These are phyloP conservation scores for Paspalum vaginatum DNA, from an alignment of 176 grass and related monocot species.

Conservation along the genomic window DNA sequence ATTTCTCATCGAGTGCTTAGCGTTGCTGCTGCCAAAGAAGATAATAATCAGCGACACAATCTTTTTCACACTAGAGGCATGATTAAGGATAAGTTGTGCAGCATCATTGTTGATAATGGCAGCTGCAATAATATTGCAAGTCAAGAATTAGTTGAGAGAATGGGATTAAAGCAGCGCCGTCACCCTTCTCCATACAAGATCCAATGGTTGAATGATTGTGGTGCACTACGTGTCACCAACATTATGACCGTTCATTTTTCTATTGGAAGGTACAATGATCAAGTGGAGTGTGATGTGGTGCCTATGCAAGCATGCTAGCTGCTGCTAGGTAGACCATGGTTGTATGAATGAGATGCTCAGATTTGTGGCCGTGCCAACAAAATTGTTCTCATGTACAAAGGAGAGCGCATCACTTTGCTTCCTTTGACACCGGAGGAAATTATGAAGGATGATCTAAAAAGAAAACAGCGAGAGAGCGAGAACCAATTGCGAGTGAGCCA, in stretches of 20 bases:
- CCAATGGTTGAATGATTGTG: background rate
- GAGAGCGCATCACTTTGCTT: no score
- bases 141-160: background rate
- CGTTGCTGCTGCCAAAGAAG: background rate
- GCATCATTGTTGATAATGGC: background rate
- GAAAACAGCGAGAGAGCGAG: no score
- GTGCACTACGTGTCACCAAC: background rate
- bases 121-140: background rate
- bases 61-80: background rate
- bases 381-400: background rate
- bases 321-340: background rate
- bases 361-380: background rate
- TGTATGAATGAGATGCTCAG: background rate
- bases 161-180: background rate
- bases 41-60: background rate
- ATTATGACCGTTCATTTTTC: background rate
- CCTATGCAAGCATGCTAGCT: constrained; percentile 5
- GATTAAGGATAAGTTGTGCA: background rate
- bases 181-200: background rate
- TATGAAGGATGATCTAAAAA: no score
- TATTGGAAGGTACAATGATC: background rate
- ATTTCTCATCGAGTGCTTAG: background rate
- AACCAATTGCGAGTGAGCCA: no score
- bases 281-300: constrained; percentile 9
- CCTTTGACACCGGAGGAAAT: no score